phyloP scores from a whole-genome alignment of 1,139 yeast species.

The Kurtzmaniella quercitrusa region DNA sequence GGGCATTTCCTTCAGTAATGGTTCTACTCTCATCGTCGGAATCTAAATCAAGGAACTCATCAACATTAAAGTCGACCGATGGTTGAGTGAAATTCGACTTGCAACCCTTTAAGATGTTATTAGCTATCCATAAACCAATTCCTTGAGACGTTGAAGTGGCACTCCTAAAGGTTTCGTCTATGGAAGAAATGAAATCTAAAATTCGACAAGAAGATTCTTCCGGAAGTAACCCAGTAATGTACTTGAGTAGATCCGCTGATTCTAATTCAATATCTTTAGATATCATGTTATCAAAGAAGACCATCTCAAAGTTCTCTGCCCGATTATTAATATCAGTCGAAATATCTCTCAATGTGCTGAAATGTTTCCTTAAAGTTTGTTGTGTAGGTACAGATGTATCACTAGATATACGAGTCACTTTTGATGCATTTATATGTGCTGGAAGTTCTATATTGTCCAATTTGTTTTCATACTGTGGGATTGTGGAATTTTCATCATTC shows the following conservation, averaged over 20 bases:
- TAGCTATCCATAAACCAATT: slow-evolving; percentile 30
- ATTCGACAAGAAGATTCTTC: slow-evolving; percentile 11
- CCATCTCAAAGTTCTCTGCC: neutral
- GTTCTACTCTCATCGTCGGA: slow-evolving; percentile 9
- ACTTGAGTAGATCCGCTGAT: slow-evolving; percentile 13
- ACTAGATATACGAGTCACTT: slow-evolving; percentile 15
- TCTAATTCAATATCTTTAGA: slow-evolving; percentile 14
- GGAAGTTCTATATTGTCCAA: slow-evolving; percentile 39
- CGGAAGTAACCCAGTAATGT: slow-evolving; percentile 8
- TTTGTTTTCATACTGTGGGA: slow-evolving; percentile 13
- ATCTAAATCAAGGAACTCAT: slow-evolving; percentile 22
- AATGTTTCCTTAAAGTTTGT: neutral
- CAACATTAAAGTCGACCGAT: slow-evolving; percentile 16
- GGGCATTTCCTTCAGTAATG: neutral
- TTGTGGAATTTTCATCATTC: neutral
- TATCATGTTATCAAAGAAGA: slow-evolving; percentile 12
- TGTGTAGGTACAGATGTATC: neutral
- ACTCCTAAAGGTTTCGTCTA: neutral
- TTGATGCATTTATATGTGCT: slow-evolving; percentile 31
- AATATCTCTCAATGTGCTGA: neutral
- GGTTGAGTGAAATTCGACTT: neutral
- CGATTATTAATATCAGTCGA: neutral
- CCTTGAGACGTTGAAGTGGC: slow-evolving; percentile 8
- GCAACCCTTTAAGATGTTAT: slow-evolving; percentile 12
- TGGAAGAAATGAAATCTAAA: neutral